Evolutionary conservation across 192 early-diverging fungal genomes (phyloP).

Genomic region (Coemansia nantahalensis): DNA sequence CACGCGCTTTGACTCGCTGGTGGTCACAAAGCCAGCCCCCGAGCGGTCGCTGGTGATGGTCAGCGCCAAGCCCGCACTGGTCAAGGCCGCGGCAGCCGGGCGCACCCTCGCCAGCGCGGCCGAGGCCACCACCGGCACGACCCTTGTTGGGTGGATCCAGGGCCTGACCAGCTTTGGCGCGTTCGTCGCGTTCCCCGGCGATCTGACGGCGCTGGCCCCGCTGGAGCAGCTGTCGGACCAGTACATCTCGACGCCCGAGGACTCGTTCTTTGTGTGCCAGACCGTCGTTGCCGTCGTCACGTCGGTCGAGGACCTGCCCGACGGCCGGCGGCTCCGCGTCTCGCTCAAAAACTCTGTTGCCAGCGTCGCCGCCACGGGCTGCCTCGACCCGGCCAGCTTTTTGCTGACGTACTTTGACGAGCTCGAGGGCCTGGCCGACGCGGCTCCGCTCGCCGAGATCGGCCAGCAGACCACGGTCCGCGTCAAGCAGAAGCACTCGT

Average conservation of each 20-base stretch:
- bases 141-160: slow-evolving; percentile 66
- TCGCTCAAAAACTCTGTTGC: slow-evolving; percentile 67
- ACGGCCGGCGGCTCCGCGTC: slow-evolving; percentile 54
- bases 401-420: slow-evolving; percentile 54
- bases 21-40: slow-evolving; percentile 55
- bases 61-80: slow-evolving; percentile 62
- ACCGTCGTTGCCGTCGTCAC: slow-evolving; percentile 66
- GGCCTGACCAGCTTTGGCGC: slow-evolving; percentile 60
- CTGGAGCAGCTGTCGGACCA: slow-evolving; percentile 59
- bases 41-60: slow-evolving; percentile 53
- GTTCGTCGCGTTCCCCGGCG: slow-evolving; percentile 66
- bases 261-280: slow-evolving; percentile 60
- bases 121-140: slow-evolving; percentile 54
- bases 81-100: slow-evolving; percentile 57
- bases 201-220: slow-evolving; percentile 57
- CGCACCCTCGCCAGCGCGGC: slow-evolving; percentile 36
- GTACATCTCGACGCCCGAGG: slow-evolving; percentile 57
- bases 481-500: slow-evolving; percentile 55
- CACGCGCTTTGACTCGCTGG: slow-evolving; percentile 56
- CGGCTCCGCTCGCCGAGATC: slow-evolving; percentile 49
- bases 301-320: slow-evolving; percentile 50
- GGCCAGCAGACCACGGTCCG: slow-evolving; percentile 50
- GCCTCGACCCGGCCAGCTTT: slow-evolving; percentile 53
- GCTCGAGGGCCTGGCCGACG: slow-evolving; percentile 37
- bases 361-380: slow-evolving; percentile 36